phyloP scores from a whole-genome alignment of 2,329 filamentous ascomycete genomes.

The Bertia moriformis region DNA sequence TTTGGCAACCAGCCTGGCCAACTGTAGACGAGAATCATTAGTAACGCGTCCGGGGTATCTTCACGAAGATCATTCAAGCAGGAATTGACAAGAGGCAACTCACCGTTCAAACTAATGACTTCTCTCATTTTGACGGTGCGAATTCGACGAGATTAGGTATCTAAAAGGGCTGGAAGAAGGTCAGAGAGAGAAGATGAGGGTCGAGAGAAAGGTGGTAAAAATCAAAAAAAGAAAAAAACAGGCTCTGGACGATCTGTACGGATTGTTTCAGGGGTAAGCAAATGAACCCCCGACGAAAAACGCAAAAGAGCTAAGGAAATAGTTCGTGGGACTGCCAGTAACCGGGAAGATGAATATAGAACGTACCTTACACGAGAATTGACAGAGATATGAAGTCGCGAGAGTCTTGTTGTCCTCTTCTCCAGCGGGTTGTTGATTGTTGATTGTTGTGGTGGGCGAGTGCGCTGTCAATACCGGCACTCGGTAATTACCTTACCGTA shows the following conservation, averaged over 20 bases:
- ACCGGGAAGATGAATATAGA: too few species aligned
- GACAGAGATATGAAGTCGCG: too few species aligned
- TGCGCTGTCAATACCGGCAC: too few species aligned
- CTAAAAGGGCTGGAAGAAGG: too few species aligned
- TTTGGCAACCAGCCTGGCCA: slow-evolving; percentile 63
- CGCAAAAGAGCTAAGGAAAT: slow-evolving; percentile 7
- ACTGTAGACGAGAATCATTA: slow-evolving; percentile 32
- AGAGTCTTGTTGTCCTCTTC: too few species aligned
- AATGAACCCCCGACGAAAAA: slow-evolving; percentile 2
- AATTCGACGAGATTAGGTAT: too few species aligned
- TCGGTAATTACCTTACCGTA: too few species aligned
- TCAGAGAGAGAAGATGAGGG: slow-evolving; percentile 7
- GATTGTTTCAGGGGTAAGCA: background rate
- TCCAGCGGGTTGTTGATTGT: too few species aligned
- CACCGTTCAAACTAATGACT: slow-evolving; percentile 61
- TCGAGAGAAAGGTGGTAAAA: slow-evolving; percentile 1
- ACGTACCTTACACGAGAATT: too few species aligned
- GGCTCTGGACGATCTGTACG: background rate
- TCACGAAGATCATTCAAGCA: background rate
- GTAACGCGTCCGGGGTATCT: slow-evolving; percentile 8
- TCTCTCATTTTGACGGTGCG: slow-evolving; percentile 54
- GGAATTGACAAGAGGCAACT: background rate
- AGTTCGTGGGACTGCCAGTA: slow-evolving; percentile 7
- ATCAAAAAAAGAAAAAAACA: slow-evolving; percentile 3
- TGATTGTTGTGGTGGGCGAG: background rate